Percentiles rank a stretch among this genome's conserved stretches.
phyloP scores from a whole-genome alignment of 163 green algal species.

The Prototheca wickerhamii region DNA sequence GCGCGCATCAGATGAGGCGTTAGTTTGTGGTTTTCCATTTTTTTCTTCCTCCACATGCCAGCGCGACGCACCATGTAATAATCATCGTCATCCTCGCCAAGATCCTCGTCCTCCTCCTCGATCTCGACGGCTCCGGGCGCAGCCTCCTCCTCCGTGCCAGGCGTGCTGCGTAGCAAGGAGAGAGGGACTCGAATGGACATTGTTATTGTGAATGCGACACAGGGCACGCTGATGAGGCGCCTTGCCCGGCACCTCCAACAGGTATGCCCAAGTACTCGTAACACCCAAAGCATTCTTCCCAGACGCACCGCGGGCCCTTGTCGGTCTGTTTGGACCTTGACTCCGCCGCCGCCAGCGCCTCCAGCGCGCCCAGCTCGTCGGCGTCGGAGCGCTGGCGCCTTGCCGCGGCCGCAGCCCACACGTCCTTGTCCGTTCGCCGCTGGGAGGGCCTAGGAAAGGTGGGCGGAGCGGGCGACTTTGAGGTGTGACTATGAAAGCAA shows the following conservation, averaged over 20 bases:
- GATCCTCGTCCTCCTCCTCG: constrained; percentile 16
- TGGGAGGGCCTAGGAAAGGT: not conserved
- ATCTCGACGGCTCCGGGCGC: not conserved
- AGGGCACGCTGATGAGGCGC: too few relatives aligned
- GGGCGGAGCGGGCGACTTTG: too few relatives aligned
- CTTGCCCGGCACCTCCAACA: too few relatives aligned
- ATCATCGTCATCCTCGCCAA: constrained; percentile 23
- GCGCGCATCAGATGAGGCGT: too few relatives aligned
- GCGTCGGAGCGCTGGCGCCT: not conserved
- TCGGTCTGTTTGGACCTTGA: not conserved
- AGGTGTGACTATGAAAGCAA: too few relatives aligned
- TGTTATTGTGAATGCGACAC: too few relatives aligned
- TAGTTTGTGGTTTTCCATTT: too few relatives aligned
- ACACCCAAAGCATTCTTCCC: not conserved
- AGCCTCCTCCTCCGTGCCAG: constrained; percentile 2
- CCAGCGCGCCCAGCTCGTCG: not conserved
- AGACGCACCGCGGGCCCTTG: not conserved
- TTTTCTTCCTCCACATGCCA: too few relatives aligned
- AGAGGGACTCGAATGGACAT: too few relatives aligned
- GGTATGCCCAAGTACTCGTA: constrained; percentile 5
- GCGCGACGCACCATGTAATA: constrained; percentile 13
- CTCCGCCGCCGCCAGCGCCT: not conserved
- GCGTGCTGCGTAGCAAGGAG: not conserved
- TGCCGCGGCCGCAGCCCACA: not conserved
- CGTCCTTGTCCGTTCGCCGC: not conserved